Evolutionary conservation across 164 flowering plant species (phyloP).

Genomic region (Euptelea pleiosperma): DNA sequence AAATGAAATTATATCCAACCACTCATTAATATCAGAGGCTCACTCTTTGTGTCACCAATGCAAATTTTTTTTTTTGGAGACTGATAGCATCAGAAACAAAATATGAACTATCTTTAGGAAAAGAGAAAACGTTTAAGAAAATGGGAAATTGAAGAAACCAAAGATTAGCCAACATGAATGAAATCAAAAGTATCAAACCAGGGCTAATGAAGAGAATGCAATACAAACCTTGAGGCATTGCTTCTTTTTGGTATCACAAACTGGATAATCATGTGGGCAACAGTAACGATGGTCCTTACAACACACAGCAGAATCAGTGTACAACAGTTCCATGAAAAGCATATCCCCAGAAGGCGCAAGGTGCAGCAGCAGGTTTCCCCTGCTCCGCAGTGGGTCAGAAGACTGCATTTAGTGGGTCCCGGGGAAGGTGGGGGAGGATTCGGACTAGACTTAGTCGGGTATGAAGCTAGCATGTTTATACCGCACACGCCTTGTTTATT

Average conservation of each 20-base stretch:
- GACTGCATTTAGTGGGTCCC: slow-evolving; percentile 60
- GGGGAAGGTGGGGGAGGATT: slow-evolving; percentile 87
- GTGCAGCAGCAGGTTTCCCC: slow-evolving; percentile 92
- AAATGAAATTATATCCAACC: too few relatives aligned
- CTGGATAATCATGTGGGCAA: slow-evolving; percentile 83
- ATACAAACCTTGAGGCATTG: slow-evolving; percentile 66
- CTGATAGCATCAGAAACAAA: too few relatives aligned
- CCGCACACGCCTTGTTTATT: slow-evolving; percentile 74
- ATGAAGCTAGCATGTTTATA: slow-evolving; percentile 82
- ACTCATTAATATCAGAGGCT: too few relatives aligned
- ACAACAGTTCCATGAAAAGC: slow-evolving; percentile 86
- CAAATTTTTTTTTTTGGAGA: too few relatives aligned
- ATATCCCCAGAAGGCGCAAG: slow-evolving; percentile 51
- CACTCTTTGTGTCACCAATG: too few relatives aligned
- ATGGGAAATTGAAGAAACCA: background rate
- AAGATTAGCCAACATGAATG: background rate
- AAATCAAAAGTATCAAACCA: too few relatives aligned
- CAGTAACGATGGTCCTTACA: slow-evolving; percentile 70
- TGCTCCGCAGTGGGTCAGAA: slow-evolving; percentile 47
- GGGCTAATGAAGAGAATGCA: background rate
- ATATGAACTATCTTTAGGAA: too few relatives aligned
- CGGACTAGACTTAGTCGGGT: slow-evolving; percentile 73
- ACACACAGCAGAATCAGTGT: slow-evolving; percentile 68
- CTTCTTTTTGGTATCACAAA: slow-evolving; percentile 57
- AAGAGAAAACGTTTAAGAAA: background rate